phyloP scores from a whole-genome alignment of 208 protist species.

The Leishmania guyanensis region DNA sequence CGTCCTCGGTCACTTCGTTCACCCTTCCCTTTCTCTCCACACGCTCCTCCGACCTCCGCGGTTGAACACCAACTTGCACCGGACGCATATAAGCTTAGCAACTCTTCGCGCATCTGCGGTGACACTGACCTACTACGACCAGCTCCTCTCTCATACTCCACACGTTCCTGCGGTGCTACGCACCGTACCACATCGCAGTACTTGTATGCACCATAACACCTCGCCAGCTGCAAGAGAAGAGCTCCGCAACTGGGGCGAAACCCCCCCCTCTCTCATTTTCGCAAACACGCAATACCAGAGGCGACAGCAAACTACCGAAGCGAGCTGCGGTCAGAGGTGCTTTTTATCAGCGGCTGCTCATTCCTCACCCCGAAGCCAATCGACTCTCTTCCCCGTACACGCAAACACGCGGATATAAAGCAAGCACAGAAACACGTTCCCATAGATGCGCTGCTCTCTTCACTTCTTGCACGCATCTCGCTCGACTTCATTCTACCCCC shows the following conservation, averaged over 20 bases:
- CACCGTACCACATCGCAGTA: background rate
- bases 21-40: too few species aligned
- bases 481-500: background rate
- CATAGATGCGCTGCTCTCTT: background rate
- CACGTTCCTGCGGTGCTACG: background rate
- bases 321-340: background rate
- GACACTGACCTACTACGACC: background rate
- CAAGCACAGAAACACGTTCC: background rate
- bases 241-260: background rate
- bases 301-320: background rate
- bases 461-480: background rate
- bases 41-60: too few species aligned
- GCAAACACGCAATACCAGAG: background rate
- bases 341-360: background rate
- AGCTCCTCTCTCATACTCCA: background rate
- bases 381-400: background rate
- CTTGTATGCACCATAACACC: too few species aligned
- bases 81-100: background rate
- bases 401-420: background rate
- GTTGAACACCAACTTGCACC: background rate
- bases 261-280: background rate
- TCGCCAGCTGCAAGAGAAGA: background rate
- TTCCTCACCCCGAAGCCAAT: too few species aligned
- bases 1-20: background rate
- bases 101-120: background rate